phyloP scores from a whole-genome alignment of 495 filamentous ascomycete genomes.

The Apodospora peruviana region DNA sequence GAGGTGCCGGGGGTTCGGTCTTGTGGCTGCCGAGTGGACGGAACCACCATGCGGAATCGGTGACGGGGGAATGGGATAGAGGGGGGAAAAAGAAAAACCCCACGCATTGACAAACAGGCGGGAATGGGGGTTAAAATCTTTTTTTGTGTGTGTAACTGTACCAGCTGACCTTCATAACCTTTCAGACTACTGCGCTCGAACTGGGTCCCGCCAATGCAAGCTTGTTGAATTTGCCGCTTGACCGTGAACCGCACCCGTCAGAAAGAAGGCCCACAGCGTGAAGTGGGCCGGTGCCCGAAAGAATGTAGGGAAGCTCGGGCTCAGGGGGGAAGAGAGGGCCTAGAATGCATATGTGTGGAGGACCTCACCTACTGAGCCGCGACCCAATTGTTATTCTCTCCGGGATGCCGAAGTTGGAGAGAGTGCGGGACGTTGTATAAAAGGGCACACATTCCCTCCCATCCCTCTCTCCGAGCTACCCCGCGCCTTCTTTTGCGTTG shows the following conservation, averaged over 20 bases:
- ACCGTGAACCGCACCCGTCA: not conserved
- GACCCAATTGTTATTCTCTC: not conserved
- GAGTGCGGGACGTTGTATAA: not conserved
- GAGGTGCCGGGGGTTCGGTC: slow-evolving; percentile 4
- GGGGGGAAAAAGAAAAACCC: not conserved
- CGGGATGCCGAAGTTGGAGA: not conserved
- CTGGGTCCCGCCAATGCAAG: not conserved
- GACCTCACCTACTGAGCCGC: not conserved
- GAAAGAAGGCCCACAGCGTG: not conserved
- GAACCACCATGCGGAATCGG: not conserved
- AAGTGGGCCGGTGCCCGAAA: not conserved
- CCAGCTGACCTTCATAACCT: not conserved
- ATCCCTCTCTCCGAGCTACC: not conserved
- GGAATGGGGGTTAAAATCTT: not conserved
- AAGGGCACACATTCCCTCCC: not conserved
- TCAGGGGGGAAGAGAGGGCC: not conserved
- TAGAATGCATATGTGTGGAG: not conserved
- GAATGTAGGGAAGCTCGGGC: not conserved
- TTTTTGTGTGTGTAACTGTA: not conserved
- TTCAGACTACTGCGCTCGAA: too few relatives aligned
- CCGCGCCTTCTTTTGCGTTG: not conserved
- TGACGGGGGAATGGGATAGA: not conserved
- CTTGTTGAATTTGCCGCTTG: not conserved
- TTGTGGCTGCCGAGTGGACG: slow-evolving; percentile 9
- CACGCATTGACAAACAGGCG: not conserved